phyloP scores from a whole-genome alignment of 2,329 filamentous ascomycete species.

The Balansia obtecta region DNA sequence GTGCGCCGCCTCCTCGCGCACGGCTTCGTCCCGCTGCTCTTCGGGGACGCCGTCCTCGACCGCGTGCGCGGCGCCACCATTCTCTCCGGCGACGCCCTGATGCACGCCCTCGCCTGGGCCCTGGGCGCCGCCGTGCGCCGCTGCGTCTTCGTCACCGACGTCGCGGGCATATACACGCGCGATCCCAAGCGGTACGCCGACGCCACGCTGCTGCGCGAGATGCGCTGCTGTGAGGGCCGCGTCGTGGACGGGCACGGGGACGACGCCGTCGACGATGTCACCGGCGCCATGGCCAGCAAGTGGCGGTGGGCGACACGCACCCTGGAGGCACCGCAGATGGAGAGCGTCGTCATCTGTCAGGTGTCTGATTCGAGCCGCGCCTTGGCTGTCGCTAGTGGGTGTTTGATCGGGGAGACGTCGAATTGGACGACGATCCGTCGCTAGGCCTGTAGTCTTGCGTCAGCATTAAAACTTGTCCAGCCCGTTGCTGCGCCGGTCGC shows the following conservation, averaged over 20 bases:
- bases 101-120: neutral
- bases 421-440: conserved; percentile 1
- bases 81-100: conserved; percentile 4
- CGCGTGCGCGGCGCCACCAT: neutral
- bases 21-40: conserved; percentile 3
- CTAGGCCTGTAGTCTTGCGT: no score
- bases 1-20: neutral
- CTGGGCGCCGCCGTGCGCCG: neutral
- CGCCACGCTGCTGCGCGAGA: neutral
- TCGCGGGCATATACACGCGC: conserved; percentile 3
- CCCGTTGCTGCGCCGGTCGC: no score
- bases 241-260: neutral
- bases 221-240: neutral
- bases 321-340: conserved; percentile 2
- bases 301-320: conserved; percentile 3
- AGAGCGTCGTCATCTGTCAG: neutral
- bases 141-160: conserved; percentile 4
- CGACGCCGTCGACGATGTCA: conserved; percentile 3
- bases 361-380: neutral
- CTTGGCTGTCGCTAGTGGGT: neutral
- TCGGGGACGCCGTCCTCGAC: conserved; percentile 5
- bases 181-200: conserved; percentile 1
- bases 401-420: neutral
- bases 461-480: no score
- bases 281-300: conserved; percentile 2